Percentiles rank a stretch among this genome's conserved stretches.
phyloP scores from a whole-genome alignment of 1,284 basidiomycete genomes.

The Mycosarcoma maydis region DNA sequence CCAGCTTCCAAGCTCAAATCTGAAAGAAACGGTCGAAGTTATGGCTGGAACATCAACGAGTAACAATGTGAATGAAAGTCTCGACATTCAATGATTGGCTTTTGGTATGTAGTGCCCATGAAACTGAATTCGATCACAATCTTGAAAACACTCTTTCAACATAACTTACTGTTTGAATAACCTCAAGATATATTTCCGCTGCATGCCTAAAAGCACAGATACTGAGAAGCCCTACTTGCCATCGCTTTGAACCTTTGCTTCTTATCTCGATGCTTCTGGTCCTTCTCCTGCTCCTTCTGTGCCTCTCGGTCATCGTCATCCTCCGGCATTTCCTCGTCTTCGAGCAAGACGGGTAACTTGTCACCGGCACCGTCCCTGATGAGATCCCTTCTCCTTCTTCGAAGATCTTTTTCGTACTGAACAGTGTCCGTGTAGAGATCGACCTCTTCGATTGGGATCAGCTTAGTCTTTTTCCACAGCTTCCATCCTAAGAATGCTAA shows the following conservation, averaged over 20 bases:
- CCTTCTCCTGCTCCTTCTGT: slow-evolving; percentile 5
- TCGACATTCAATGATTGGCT: too few relatives aligned
- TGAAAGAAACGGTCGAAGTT: too few relatives aligned
- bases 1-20: too few relatives aligned
- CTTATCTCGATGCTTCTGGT: not conserved
- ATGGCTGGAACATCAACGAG: too few relatives aligned
- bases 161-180: too few relatives aligned
- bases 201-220: slow-evolving; percentile 23
- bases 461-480: slow-evolving; percentile 40
- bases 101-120: too few relatives aligned
- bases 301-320: slow-evolving; percentile 2
- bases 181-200: too few relatives aligned
- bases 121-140: too few relatives aligned
- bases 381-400: slow-evolving; percentile 20
- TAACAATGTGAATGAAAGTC: too few relatives aligned
- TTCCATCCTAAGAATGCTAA: slow-evolving; percentile 41
- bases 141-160: too few relatives aligned
- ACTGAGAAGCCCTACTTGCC: slow-evolving; percentile 30
- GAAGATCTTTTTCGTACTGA: slow-evolving; percentile 32
- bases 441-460: slow-evolving; percentile 52
- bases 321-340: slow-evolving; percentile 32
- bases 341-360: slow-evolving; percentile 25
- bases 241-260: slow-evolving; percentile 17
- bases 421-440: slow-evolving; percentile 58
- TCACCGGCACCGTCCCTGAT: slow-evolving; percentile 20